phyloP scores from a whole-genome alignment of 2,329 filamentous ascomycete species.

The Xylaria sp. region DNA sequence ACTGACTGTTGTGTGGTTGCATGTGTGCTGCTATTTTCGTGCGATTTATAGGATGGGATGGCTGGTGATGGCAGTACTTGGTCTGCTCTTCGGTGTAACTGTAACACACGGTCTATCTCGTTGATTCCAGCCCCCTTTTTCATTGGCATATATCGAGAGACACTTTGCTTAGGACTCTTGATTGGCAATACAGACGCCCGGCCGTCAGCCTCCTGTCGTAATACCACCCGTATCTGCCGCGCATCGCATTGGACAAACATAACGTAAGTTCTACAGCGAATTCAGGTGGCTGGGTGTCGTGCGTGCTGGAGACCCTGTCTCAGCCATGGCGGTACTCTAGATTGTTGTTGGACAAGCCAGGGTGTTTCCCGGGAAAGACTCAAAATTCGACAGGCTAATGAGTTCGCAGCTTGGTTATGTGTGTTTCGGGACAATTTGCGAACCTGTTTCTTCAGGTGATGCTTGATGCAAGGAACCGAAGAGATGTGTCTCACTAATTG shows the following conservation, averaged over 20 bases:
- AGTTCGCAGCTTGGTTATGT: not conserved
- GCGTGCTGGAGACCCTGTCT: conserved; percentile 4
- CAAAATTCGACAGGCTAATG: not conserved
- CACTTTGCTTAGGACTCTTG: conserved; percentile 5
- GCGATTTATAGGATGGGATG: conserved; percentile 22
- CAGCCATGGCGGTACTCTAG: not conserved
- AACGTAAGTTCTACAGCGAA: not conserved
- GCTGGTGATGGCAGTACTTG: conserved; percentile 13
- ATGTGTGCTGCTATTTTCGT: conserved; percentile 35
- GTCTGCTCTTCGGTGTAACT: conserved; percentile 21
- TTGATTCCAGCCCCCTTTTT: conserved; percentile 5
- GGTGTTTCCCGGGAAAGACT: not conserved
- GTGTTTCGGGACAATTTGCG: too few species aligned
- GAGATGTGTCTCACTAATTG: conserved; percentile 7
- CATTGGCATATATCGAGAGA: conserved; percentile 2
- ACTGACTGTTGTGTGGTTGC: conserved; percentile 19
- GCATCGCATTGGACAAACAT: conserved; percentile 6
- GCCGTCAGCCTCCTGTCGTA: conserved; percentile 25
- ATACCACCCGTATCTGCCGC: conserved; percentile 28
- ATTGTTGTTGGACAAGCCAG: conserved; percentile 2
- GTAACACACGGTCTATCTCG: conserved; percentile 7
- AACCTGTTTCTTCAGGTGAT: not conserved
- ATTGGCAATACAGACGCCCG: conserved; percentile 31
- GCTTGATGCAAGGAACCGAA: conserved; percentile 25
- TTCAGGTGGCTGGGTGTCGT: conserved; percentile 16